Percentiles rank a stretch among this genome's conserved stretches.
These are phyloP conservation scores for Kurtzmaniella quercitrusa DNA, from an alignment of 1,139 yeast species.

Conservation along the genomic window DNA sequence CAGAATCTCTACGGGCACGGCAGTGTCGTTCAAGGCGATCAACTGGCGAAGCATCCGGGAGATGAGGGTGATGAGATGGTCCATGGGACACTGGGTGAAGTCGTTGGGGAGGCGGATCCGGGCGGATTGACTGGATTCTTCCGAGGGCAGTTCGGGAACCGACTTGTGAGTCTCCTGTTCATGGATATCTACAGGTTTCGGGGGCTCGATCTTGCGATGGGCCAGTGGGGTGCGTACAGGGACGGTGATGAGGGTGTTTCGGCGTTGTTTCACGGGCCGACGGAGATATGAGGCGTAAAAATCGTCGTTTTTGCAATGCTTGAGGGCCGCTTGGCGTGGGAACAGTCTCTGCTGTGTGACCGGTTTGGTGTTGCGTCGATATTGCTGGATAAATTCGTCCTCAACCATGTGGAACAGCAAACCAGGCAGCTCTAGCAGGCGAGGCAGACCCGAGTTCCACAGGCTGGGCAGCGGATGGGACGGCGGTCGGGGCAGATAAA, in stretches of 20 bases:
- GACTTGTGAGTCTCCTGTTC: background rate
- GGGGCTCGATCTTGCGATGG: background rate
- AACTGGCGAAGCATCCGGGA: conserved; percentile 77
- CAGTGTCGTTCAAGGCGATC: conserved; percentile 62
- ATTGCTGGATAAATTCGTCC: conserved; percentile 1
- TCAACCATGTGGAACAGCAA: background rate
- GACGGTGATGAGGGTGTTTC: background rate
- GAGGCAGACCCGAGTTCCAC: background rate
- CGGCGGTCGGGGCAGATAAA: conserved; percentile 1
- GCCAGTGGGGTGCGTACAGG: background rate
- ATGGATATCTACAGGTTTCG: background rate
- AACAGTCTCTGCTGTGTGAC: background rate
- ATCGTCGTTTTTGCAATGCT: background rate
- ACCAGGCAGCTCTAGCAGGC: background rate
- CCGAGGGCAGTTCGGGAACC: background rate
- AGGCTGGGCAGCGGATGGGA: background rate
- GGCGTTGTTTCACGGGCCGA: background rate
- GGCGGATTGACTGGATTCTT: background rate
- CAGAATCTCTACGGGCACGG: conserved; percentile 31
- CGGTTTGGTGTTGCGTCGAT: background rate
- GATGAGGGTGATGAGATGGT: conserved; percentile 66
- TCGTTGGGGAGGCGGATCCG: conserved; percentile 42
- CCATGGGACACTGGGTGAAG: conserved; percentile 64
- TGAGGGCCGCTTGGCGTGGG: background rate
- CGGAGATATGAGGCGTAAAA: background rate